phyloP scores from a whole-genome alignment of 495 filamentous ascomycete genomes.

The Podospora bellae-mahoneyi region DNA sequence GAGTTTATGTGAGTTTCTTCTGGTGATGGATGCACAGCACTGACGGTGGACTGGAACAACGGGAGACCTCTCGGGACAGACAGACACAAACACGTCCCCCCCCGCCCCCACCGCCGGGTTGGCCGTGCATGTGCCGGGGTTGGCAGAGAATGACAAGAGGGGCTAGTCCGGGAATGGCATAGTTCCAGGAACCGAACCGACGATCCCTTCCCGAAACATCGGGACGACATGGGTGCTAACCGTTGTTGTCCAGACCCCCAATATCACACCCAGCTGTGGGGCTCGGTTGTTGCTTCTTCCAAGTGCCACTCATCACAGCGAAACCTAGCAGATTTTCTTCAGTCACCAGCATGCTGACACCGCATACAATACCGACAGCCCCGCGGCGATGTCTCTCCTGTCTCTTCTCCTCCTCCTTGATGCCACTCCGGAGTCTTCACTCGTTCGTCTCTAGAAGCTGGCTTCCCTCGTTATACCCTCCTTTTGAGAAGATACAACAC shows the following conservation, averaged over 20 bases:
- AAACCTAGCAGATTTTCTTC: background rate
- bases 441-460: conserved; percentile 15
- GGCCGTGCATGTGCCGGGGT: background rate
- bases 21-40: background rate
- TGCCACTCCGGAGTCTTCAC: conserved; percentile 16
- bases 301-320: background rate
- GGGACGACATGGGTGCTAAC: conserved; percentile 2
- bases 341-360: background rate
- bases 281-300: background rate
- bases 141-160: conserved; percentile 1
- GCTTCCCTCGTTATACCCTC: background rate
- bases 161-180: conserved; percentile 11
- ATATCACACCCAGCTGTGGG: conserved; percentile 2
- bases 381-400: background rate
- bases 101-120: too few relatives aligned
- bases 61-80: too few relatives aligned
- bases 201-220: conserved; percentile 20
- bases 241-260: conserved; percentile 10
- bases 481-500: background rate
- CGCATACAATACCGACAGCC: background rate
- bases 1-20: background rate
- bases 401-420: background rate
- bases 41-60: background rate
- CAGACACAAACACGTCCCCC: too few relatives aligned
- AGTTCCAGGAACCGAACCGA: conserved; percentile 12